A percentile compares a stretch with the other conserved stretches of the same genome.
phyloP scores from a whole-genome alignment of 2,329 filamentous ascomycete genomes.

The Triangularia verruculosa region DNA sequence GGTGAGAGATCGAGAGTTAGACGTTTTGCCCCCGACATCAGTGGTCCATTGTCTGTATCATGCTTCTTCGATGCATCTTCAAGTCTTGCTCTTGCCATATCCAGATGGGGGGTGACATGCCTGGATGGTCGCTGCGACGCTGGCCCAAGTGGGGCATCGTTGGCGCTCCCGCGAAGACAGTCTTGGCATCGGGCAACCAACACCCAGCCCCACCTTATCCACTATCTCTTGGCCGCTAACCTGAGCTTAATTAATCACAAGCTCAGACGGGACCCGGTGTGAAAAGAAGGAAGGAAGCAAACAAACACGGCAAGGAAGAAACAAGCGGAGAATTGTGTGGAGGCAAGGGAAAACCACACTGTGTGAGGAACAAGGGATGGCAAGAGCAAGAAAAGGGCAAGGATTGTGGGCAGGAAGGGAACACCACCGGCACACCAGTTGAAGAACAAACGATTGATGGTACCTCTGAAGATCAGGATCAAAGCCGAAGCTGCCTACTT shows the following conservation, averaged over 20 bases:
- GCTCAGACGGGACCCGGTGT: background rate
- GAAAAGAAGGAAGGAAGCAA: background rate
- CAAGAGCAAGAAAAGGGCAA: background rate
- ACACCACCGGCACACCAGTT: background rate
- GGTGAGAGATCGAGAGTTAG: background rate
- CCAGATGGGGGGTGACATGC: background rate
- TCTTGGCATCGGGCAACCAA: background rate
- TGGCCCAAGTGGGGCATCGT: conserved; percentile 1
- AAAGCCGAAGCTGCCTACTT: background rate
- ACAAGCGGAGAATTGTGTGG: background rate
- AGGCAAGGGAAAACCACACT: background rate
- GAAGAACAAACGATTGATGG: background rate
- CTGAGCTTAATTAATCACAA: background rate
- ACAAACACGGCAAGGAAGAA: background rate
- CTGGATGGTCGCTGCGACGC: background rate
- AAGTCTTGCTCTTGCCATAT: background rate
- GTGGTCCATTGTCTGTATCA: background rate
- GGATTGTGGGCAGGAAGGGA: too few species aligned
- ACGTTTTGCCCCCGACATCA: background rate
- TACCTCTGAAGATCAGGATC: too few species aligned
- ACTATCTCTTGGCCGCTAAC: background rate
- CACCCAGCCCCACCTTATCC: background rate
- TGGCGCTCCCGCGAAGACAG: conserved; percentile 2
- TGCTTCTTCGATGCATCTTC: background rate
- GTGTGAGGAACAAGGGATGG: background rate